Evolutionary conservation across 768 basidiomycete species (phyloP).

Genomic region (Termitomyces sp.): DNA sequence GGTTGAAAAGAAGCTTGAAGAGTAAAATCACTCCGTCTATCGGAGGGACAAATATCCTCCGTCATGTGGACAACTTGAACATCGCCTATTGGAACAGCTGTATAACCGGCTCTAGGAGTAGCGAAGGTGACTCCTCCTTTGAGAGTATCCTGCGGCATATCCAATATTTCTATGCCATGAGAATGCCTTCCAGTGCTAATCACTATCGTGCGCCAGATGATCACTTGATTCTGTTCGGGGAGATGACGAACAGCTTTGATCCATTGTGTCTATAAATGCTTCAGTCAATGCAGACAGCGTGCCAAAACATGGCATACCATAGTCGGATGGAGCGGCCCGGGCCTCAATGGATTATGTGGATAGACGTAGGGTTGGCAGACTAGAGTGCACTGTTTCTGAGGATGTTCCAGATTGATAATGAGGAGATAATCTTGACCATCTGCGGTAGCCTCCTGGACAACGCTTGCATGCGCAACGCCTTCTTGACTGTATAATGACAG

Average conservation of each 20-base stretch:
- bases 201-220: slow-evolving; percentile 42
- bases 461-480: not conserved
- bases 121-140: not conserved
- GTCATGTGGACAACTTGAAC: slow-evolving; percentile 36
- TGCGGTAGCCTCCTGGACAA: not conserved
- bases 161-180: not conserved
- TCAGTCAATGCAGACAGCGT: not conserved
- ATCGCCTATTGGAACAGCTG: not conserved
- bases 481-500: not conserved
- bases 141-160: not conserved
- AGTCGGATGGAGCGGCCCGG: no score
- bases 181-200: not conserved
- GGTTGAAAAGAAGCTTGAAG: slow-evolving; percentile 26
- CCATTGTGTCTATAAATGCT: slow-evolving; percentile 37
- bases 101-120: not conserved
- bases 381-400: not conserved
- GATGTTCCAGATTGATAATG: not conserved
- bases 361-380: not conserved
- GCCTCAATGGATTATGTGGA: not conserved
- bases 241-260: slow-evolving; percentile 53
- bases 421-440: not conserved
- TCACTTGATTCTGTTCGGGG: slow-evolving; percentile 49
- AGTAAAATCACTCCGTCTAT: slow-evolving; percentile 27
- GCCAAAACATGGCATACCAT: not conserved
- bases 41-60: slow-evolving; percentile 34